Evolutionary conservation across 208 protist species (phyloP).

Genomic region (Trypanosomatidae sp.): DNA sequence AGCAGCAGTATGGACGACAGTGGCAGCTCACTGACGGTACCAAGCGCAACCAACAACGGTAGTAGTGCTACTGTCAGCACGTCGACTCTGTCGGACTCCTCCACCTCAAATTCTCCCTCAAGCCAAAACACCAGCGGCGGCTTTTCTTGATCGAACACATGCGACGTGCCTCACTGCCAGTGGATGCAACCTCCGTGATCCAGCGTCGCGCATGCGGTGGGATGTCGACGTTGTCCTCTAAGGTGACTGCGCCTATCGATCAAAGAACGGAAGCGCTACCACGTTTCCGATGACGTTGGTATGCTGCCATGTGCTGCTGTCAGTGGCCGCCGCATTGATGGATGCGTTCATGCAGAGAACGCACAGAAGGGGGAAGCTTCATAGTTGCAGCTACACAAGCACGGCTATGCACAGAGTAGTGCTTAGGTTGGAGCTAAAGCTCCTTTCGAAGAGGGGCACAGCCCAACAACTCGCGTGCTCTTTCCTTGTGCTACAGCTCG

Average conservation of each 20-base stretch:
- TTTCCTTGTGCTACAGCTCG: no score
- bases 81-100: neutral
- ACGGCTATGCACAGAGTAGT: neutral
- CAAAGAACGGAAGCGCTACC: neutral
- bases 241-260: neutral
- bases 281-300: neutral
- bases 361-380: neutral
- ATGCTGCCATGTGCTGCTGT: neutral
- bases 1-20: neutral
- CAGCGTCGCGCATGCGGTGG: neutral
- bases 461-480: neutral
- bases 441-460: neutral
- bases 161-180: neutral
- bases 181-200: neutral
- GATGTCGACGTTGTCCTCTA: neutral
- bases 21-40: neutral
- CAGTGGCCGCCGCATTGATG: neutral
- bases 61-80: neutral
- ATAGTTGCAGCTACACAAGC: neutral
- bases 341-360: neutral
- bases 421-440: neutral
- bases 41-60: neutral
- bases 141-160: neutral
- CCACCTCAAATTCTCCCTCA: neutral
- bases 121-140: neutral